phyloP scores from a whole-genome alignment of 768 basidiomycete genomes.

The Amanita molliuscula region DNA sequence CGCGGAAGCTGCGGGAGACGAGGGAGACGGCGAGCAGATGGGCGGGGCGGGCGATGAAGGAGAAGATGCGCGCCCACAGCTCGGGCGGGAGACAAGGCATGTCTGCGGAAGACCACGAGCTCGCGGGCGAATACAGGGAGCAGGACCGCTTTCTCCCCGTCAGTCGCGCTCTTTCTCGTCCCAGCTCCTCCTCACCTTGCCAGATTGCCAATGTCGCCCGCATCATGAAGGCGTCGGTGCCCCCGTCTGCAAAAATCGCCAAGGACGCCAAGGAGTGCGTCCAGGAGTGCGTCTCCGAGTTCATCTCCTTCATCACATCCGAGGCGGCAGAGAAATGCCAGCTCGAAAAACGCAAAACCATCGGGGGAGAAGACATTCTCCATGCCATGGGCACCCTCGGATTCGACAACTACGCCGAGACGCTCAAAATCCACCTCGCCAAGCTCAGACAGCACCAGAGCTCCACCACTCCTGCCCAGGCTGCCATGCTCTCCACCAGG shows the following conservation, averaged over 20 bases:
- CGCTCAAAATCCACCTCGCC: constrained; percentile 84
- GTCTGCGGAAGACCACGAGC: constrained; percentile 27
- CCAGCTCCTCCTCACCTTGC: not conserved
- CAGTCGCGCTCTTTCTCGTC: constrained; percentile 14
- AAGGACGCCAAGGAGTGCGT: constrained; percentile 99
- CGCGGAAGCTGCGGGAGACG: not conserved
- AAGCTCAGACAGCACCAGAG: constrained; percentile 58
- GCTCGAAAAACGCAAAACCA: constrained; percentile 94
- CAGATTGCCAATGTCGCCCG: constrained; percentile 98
- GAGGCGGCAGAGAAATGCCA: constrained; percentile 95
- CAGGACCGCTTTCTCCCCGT: constrained; percentile 95
- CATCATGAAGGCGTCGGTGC: constrained; percentile 92
- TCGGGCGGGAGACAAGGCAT: not conserved
- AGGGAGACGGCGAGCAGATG: not conserved
- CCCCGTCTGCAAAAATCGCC: constrained; percentile 86
- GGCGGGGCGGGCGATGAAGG: not conserved
- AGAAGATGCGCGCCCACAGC: not conserved
- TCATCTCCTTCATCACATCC: constrained; percentile 95
- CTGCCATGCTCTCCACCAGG: not conserved
- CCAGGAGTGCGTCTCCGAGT: constrained; percentile 97
- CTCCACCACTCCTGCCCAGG: not conserved
- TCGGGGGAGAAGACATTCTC: constrained; percentile 94
- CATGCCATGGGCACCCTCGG: constrained; percentile 91
- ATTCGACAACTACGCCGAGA: constrained; percentile 91
- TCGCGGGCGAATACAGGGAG: constrained; percentile 90